phyloP scores from a whole-genome alignment of 331 rosid species.

The Rhamnella rubrinervis region DNA sequence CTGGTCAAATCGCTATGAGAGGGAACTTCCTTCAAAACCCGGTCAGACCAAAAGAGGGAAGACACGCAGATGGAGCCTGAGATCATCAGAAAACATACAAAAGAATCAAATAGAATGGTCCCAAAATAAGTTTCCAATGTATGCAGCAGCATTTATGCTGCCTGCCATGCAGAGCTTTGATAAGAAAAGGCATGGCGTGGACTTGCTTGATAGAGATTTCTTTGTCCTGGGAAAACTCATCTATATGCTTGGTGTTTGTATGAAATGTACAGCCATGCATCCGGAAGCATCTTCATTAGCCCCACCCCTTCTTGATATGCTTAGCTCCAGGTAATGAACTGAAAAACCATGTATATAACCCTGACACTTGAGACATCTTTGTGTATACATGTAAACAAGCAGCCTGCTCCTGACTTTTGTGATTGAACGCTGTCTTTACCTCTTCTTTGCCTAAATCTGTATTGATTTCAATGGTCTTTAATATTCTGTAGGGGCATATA shows the following conservation, averaged over 20 bases:
- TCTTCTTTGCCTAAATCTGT: neutral
- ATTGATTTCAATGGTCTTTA: conserved; percentile 10
- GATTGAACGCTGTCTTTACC: conserved; percentile 4
- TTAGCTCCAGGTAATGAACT: conserved; percentile 68
- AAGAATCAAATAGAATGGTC: conserved; percentile 63
- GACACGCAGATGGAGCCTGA: conserved; percentile 75
- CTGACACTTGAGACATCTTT: neutral
- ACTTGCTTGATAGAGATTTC: conserved; percentile 89
- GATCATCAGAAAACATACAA: conserved; percentile 35
- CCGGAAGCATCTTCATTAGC: conserved; percentile 88
- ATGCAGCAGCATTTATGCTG: conserved; percentile 95
- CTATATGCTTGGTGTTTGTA: conserved; percentile 86
- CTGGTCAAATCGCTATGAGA: conserved; percentile 84
- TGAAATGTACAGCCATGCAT: conserved; percentile 89
- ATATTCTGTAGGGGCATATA: conserved; percentile 63
- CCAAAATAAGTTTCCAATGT: conserved; percentile 83
- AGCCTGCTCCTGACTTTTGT: conserved; percentile 3
- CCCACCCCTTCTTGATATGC: conserved; percentile 79
- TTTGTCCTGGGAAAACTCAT: conserved; percentile 85
- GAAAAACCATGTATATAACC: neutral
- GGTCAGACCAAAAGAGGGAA: conserved; percentile 75
- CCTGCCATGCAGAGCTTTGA: conserved; percentile 97
- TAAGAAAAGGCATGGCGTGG: conserved; percentile 89
- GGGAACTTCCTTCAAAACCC: conserved; percentile 71
- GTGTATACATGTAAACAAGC: conserved; percentile 9